Percentiles rank a stretch among this genome's conserved stretches.
phyloP scores from a whole-genome alignment of 805 yeast genomes.

The Jamesozyma jinghongensis region DNA sequence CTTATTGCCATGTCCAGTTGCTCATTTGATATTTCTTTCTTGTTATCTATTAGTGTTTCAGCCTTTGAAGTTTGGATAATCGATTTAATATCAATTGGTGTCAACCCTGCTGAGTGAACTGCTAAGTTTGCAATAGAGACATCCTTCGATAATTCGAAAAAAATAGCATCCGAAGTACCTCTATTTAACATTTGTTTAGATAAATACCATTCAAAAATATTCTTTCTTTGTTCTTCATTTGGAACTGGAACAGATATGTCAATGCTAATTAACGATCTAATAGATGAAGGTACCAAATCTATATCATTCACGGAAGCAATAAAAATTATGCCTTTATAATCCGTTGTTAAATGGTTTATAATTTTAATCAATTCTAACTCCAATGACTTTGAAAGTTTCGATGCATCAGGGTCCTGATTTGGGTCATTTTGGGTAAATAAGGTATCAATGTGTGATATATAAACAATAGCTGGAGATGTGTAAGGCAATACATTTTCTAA shows the following conservation, averaged over 20 bases:
- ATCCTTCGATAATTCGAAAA: slow-evolving; percentile 6
- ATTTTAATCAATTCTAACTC: slow-evolving; percentile 47
- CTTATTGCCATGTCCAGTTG: slow-evolving; percentile 45
- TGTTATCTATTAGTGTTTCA: slow-evolving; percentile 34
- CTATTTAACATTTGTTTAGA: slow-evolving; percentile 24
- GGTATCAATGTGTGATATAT: slow-evolving; percentile 65
- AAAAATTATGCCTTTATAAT: slow-evolving; percentile 35
- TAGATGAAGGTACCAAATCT: slow-evolving; percentile 55
- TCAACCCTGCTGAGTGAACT: slow-evolving; percentile 84
- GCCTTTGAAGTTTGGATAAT: slow-evolving; percentile 59
- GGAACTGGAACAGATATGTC: slow-evolving; percentile 75
- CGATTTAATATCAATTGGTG: slow-evolving; percentile 70
- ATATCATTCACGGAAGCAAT: slow-evolving; percentile 61
- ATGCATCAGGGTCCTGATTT: slow-evolving; percentile 36
- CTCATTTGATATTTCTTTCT: slow-evolving; percentile 34
- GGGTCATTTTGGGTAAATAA: slow-evolving; percentile 60
- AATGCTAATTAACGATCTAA: slow-evolving; percentile 64
- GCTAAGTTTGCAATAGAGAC: slow-evolving; percentile 54
- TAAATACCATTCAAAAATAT: slow-evolving; percentile 49
- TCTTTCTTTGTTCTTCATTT: slow-evolving; percentile 58
- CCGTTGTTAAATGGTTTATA: slow-evolving; percentile 43
- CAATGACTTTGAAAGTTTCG: slow-evolving; percentile 25
- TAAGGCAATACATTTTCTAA: slow-evolving; percentile 51
- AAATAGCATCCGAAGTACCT: not conserved
- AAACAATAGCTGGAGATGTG: slow-evolving; percentile 42